Evolutionary conservation across 164 flowering plant species (phyloP), one percentile per base, ranked within the genome.

Genomic region (Tinospora cordifolia): DNA sequence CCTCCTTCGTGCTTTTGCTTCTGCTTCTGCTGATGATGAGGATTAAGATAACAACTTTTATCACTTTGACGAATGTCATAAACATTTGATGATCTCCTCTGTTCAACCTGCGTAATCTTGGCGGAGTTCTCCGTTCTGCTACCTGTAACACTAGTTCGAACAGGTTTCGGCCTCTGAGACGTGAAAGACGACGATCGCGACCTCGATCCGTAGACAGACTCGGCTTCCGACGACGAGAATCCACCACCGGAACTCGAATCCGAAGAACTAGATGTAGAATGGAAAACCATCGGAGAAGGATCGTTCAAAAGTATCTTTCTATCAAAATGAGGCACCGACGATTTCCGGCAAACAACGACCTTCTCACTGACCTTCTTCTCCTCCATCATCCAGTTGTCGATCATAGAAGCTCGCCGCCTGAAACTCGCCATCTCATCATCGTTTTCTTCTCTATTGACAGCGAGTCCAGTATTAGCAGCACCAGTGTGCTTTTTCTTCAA

Each of bases 251-350:
- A 79, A 75, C 92, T 86, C 2, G 96, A 83, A 46, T 86, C 88
- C 0, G 89, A 88, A 15, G 92, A 93, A 71, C 90, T 87, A 3
- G 88, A 86, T 63, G 85, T 82, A 19, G 90, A 89, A 65, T 84
- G 83, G 54, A 77, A 46, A 14, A 77, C 60, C 30, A 74, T 24
- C 2, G 72, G 30, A 38, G 70, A 72, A 3, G 63, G 70, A 22
- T 46, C 66, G 25, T 30, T 40, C 39, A 3, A 15, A 25, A 24
- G 36, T 57, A 59, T 6, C 19, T 15, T 24, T 25, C 36, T 67
- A 59, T 74, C 70, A 49, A 67, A 73, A 58, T 80, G 83, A 9
- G 78, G 77, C n/a, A 19, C 65, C 58, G 84, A 76, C 49, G 84
- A 76, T 44, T 69, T 81, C 30, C 86, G 74, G 7, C 83, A 62